Evolutionary conservation across 257 asterid species (phyloP), one percentile per base, ranked within the genome.

Genomic region (Ilex asprella): DNA sequence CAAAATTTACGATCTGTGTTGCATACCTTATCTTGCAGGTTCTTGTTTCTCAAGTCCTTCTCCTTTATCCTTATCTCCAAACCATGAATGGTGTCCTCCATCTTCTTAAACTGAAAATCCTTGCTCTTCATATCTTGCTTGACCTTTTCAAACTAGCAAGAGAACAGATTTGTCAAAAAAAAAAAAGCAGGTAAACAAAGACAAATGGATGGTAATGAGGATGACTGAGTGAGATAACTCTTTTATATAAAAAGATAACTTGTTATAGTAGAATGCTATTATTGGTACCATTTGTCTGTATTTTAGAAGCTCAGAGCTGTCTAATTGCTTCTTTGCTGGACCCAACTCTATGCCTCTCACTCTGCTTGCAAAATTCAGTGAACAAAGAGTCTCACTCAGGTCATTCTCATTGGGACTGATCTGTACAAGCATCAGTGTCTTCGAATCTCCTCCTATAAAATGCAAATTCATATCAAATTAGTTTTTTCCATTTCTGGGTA

Each of bases 291-390:
- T 83, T 72, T 93, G 99, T 69, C 85, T 93, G 85, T 77, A 76
- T 76, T 78, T 90, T 70, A 87, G 71, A 41, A 87, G 78, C 85
- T 93, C 99, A 10, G 79, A 60, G 76, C 70, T 89, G 79, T 89
- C 95, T 74, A 80, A 74, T 70, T 93, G 97, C 85, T 81, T 93
- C 86, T 84, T 93, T 65, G 96, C 96, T 58, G 99, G 92, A 44
- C 97, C 99, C 58, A 93, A 72, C 76, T 93, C 99, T 61, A 93
- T 84, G 43, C 99, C 97, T 27, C 97, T 83, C 66, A 89, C 97
- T 76, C 99, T 71, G 72, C 96, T 93, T 8, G 99, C 99, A 69
- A 93, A 93, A 72, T 89, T 89, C 8, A 93, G 76, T 10, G 99
- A 93, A 88, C 99, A 89, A 71, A 89, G 84, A 63, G 95, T 89